A percentile compares a stretch with the other conserved stretches of the same genome.
These are phyloP conservation scores for Saccharomycopsis selenospora DNA, from an alignment of 805 yeast species.

Conservation along the genomic window DNA sequence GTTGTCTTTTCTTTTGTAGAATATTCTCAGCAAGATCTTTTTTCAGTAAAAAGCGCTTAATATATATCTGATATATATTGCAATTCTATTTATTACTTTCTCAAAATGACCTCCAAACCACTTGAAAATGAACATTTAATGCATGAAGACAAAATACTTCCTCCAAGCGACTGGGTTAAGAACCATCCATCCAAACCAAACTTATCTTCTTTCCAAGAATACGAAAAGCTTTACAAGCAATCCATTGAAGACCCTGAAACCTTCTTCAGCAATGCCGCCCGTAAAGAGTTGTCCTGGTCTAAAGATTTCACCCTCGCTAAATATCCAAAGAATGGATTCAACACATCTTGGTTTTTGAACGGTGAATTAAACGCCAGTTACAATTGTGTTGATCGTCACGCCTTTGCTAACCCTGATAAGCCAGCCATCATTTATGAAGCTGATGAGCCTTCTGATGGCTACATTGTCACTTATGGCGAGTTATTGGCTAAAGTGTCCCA, in stretches of 20 bases:
- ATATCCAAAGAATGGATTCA: slow-evolving; percentile 41
- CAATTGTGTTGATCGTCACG: slow-evolving; percentile 80
- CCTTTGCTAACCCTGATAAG: slow-evolving; percentile 60
- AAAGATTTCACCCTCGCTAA: slow-evolving; percentile 45
- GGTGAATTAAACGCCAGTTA: slow-evolving; percentile 76
- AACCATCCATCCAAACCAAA: slow-evolving; percentile 43
- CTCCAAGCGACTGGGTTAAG: slow-evolving; percentile 15
- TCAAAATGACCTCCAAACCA: slow-evolving; percentile 2
- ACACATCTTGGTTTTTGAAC: slow-evolving; percentile 68
- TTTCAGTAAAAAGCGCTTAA: too few relatives aligned
- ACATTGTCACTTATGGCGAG: slow-evolving; percentile 60
- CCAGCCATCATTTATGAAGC: slow-evolving; percentile 76
- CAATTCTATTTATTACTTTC: not conserved
- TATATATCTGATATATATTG: too few relatives aligned
- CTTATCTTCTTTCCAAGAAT: slow-evolving; percentile 57
- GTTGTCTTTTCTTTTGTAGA: too few relatives aligned
- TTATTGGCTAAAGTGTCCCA: slow-evolving; percentile 62
- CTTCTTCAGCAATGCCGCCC: slow-evolving; percentile 78
- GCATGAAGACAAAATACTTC: slow-evolving; percentile 24
- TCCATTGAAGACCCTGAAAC: slow-evolving; percentile 75
- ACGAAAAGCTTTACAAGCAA: slow-evolving; percentile 63
- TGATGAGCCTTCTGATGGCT: slow-evolving; percentile 64
- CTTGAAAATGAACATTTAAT: slow-evolving; percentile 27
- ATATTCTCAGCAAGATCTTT: too few relatives aligned
- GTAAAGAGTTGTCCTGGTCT: slow-evolving; percentile 65